Conservation (phyloP, 1,139 yeast species). For the Taiozyma onychis region DNA sequence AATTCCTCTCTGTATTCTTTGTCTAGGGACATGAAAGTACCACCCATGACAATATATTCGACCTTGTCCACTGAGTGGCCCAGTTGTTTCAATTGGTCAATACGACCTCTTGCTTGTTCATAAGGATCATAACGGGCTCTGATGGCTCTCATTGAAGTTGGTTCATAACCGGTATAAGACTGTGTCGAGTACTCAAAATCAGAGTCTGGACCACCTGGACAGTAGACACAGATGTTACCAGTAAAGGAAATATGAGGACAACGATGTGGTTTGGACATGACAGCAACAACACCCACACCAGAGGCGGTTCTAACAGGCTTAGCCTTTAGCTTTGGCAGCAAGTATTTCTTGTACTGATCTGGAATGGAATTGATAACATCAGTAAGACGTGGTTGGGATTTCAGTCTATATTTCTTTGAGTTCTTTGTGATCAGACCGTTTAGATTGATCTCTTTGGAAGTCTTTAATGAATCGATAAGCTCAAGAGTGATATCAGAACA, state of each 20-base stretch:
- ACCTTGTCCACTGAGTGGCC: conserved; percentile 98
- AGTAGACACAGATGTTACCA: conserved; percentile 96
- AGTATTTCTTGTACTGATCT: conserved; percentile 87
- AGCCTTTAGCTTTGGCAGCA: conserved; percentile 90
- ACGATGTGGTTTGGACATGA: conserved; percentile 98
- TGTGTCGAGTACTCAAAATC: conserved; percentile 98
- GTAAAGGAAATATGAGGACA: conserved; percentile 99
- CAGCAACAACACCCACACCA: conserved; percentile 98
- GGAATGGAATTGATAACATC: conserved; percentile 95
- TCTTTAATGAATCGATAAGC: conserved; percentile 70
- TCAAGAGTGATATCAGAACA: conserved; percentile 92
- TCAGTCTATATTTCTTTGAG: conserved; percentile 86
- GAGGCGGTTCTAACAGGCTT: conserved; percentile 98
- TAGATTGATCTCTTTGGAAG: conserved; percentile 76
- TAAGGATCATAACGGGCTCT: conserved; percentile 97
- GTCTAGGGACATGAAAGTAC: conserved; percentile 95
- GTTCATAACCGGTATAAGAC: conserved; percentile 97
- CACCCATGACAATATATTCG: conserved; percentile 98
- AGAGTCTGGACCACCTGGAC: conserved; percentile 99
- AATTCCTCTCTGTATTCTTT: conserved; percentile 84
- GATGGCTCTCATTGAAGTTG: conserved; percentile 98
- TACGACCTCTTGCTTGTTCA: conserved; percentile 97
- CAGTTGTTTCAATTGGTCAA: conserved; percentile 88
- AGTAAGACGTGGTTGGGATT: conserved; percentile 90
- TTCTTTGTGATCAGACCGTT: conserved; percentile 83